A percentile compares a stretch with the other conserved stretches of the same genome.
These are phyloP conservation scores for Sporothrix schenckii DNA, from an alignment of 2,329 filamentous ascomycete species.

Conservation along the genomic window DNA sequence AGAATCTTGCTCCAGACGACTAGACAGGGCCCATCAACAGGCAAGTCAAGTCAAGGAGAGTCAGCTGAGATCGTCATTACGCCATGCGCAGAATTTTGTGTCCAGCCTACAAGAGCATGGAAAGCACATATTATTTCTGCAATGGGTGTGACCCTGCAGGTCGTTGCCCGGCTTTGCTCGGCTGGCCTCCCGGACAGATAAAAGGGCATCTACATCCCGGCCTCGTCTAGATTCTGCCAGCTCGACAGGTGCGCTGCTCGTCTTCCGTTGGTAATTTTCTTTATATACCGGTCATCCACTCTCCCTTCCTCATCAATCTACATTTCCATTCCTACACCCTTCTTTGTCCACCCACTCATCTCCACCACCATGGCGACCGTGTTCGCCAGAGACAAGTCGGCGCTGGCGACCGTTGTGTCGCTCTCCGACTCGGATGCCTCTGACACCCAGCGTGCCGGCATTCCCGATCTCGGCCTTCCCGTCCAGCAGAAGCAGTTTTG, in stretches of 20 bases:
- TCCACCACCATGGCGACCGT: constrained; percentile 39
- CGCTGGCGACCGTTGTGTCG: not conserved
- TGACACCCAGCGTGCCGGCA: not conserved
- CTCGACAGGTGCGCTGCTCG: not conserved
- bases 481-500: constrained; percentile 42
- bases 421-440: constrained; percentile 33
- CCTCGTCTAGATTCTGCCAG: not conserved
- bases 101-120: not conserved
- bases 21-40: not conserved
- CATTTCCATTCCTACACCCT: not conserved
- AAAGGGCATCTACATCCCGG: constrained; percentile 21
- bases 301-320: not conserved
- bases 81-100: constrained; percentile 5
- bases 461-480: constrained; percentile 41
- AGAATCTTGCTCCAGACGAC: no score
- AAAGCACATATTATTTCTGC: not conserved
- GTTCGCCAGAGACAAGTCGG: constrained; percentile 34
- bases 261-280: not conserved
- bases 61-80: constrained; percentile 1
- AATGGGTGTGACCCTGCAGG: not conserved
- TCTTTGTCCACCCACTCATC: not conserved
- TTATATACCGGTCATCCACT: no score
- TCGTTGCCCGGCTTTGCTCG: not conserved
- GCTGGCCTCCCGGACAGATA: not conserved
- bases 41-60: not conserved